Base-by-base conservation (phyloP, 1,284 basidiomycete species). In the Trichosporon sp. region DNA sequence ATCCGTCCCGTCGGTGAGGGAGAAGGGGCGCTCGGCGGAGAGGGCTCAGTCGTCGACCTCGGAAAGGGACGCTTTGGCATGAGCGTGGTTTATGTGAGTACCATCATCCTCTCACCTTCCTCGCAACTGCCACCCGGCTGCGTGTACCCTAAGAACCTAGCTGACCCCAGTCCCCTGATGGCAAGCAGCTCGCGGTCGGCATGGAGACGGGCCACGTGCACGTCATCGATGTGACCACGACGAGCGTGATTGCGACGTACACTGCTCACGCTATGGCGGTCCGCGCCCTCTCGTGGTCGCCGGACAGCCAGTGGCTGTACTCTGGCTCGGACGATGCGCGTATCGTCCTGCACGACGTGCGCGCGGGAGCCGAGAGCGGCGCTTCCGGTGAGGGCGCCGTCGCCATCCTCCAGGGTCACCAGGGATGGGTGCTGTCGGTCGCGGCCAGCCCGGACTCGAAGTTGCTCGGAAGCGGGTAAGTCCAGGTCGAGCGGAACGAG, bases 271-370 rank as follows among this genome's bases (percentile, higher is more conserved):
- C 92, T 10, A 92, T 93, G 90, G 87, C 89, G 64, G 92, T 94
- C 7, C 90, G 93, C 31, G 90, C 91, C 0, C 81, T 94, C 4
- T 87, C 91, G 6, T 96, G 93, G 93, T 92, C 91, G 11, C 87
- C 89, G 59, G 93, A 95, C 80, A 90, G 87, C 8, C 88, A 89
- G 76, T 87, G 93, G 70, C 86, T 96, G 4, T 85, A 93, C 65
- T 92, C 91, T 38, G 93, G 91, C 4, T 93, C 92, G 1, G 93
- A 96, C 81, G 93, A 96, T 82, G 91, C 92, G 79, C 89, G 92
- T 14, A 89, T 96, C 69, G 89, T 92, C 66, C 83, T 95, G 56
- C 92, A 95, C 80, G 93, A 96, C 79, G 91, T 94, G 16, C 89
- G 83, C 32, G 82, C 82, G 7, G 80, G 82, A 12, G 80, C 77